Base-by-base conservation (phyloP, 1,139 yeast genomes). In the Suzukiozyma palmioleophila region DNA sequence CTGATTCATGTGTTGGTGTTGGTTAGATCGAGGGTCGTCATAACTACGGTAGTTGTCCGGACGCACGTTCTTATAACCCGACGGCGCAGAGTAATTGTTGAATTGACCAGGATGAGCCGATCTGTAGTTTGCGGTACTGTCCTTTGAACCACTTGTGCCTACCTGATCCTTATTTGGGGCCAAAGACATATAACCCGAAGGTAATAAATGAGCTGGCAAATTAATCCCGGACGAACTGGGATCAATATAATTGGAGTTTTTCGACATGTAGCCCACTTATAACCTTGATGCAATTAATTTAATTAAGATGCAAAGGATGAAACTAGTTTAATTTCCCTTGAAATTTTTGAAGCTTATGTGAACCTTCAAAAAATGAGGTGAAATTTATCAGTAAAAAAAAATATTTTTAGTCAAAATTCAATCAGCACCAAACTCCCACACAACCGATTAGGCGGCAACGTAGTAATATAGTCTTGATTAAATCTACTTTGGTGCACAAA, bases 121-220 rank as follows among this genome's bases (percentile, higher is more conserved):
- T 24, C 12, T 14, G 14, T 21, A 12, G 32, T 12, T 34, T 34
- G 18, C 16, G 25, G 25, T 26, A 38, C n/a, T 26, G 47, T 11
- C 42, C 16, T 35, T 22, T 27, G 27, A 21, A 28, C 32, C 34
- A 32, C 8, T 38, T 35, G 25, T 36, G 43, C 21, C 35, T 33
- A 25, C 21, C 41, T 25, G 33, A 26, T 8, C 32, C 32, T 37
- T 46, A 56, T 8, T 13, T 28, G 28, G 28, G 12, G 31, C 31
- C 16, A 28, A 4, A 12, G 31, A 28, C 37, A 59, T 46, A 46
- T 57, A 59, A 3, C 59, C 56, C 48, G 53, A 66, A 2, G 72
- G 72, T 37, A 66, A 48, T 41, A 66, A 57, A 49, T 66, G 72
- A 12, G 63, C 57, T 3, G 72, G 72, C 29, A 66, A 26, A 21